Evolutionary conservation across 257 asterid genomes (phyloP), one percentile per base, ranked within the genome.

Genomic region (Fraxinus pennsylvanica): DNA sequence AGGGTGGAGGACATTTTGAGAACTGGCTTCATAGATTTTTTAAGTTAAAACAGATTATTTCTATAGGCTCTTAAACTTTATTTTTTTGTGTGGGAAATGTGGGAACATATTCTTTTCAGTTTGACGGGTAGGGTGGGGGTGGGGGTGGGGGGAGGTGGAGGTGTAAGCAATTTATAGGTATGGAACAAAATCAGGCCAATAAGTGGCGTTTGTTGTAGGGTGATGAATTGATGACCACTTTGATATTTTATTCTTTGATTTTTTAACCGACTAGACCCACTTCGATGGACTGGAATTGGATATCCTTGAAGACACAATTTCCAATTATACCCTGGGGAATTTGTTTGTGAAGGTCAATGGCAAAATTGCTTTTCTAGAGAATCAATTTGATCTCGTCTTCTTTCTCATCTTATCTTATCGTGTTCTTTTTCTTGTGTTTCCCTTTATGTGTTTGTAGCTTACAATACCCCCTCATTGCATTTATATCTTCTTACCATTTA

Each of bases 1-100:
- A 78, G 61, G 33, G 79, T 15, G 6, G 30, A 63, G 71, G 86
- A 35, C 95, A 93, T 89, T 68, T 78, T 68, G 35, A 63, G 69
- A 63, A 63, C 35, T 72, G 57, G 14, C 17, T 43, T 66, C 6
- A 32, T 76, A 21, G 29, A 25, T 50, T 35, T 41, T 12, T 70
- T 74, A 74, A 57, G 80, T 52, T 54, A 14, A 32, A 43, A 30
- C 33, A 35, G 75, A 30, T 0, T 19, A 32, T 29, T 36, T 30
- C 25, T 70, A n/a, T 10, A 4, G 43, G 25, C 19, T 72, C 9
- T 75, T 35, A 9, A 9, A 47, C 43, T 74, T 61, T 38, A 45
- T 38, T 33, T 33, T 67, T 36, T 17, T 36, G 69, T 1, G 54
- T n/a, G 59, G 25, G 63, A 50, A 35, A 54, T 47, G 25, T 33